Evolutionary conservation across 208 protist genomes (phyloP), one percentile per base, ranked within the genome.

Genomic region (Acanthamoeba castellanii): DNA sequence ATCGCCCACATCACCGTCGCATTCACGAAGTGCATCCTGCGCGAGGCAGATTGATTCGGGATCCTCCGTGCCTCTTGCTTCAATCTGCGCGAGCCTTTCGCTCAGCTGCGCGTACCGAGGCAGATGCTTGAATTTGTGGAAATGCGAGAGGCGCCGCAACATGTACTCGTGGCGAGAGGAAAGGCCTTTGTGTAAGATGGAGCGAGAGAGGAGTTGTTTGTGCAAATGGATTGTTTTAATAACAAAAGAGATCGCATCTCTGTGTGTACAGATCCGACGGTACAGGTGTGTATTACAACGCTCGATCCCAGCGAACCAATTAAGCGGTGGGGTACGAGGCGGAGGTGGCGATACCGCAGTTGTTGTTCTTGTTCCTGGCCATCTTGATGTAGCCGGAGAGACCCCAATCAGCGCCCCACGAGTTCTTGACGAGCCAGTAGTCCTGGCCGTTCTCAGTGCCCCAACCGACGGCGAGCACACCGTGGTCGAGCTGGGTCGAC

Each of bases 381-480:
- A 89, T 89, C 47, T 66, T 47, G 37, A 89, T 61, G 81, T 89
- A 89, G 27, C 81, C 81, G 55, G 16, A 20, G 34, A 47, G 27
- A 37, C 81, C 81, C 81, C 81, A 89, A 5, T 22, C 34, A 27
- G 50, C 25, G 52, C 27, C 55, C 27, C 81, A 66, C 81, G n/a
- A 55, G 81, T 98, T 98, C 32, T 68, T 68, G 55, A 97, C 61
- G 6, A 96, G 37, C 97, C 97, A 98, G 91, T 97, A 98, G 20
- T 66, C 14, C 3, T 57, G 37, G 30, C 81, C 93, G 52, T 94
- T 95, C 25, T 96, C 42, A 14, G 92, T 91, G 37, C 97, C 97
- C 34, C 59, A 98, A 34, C 98, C 98, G 22, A 98, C 55, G 0
- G 98, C 50, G 52, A 95, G 96, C 32, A 98, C 91, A 66, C 94